Base-by-base conservation (phyloP, 176 grass and related monocot genomes). In the Luzula sylvatica region DNA sequence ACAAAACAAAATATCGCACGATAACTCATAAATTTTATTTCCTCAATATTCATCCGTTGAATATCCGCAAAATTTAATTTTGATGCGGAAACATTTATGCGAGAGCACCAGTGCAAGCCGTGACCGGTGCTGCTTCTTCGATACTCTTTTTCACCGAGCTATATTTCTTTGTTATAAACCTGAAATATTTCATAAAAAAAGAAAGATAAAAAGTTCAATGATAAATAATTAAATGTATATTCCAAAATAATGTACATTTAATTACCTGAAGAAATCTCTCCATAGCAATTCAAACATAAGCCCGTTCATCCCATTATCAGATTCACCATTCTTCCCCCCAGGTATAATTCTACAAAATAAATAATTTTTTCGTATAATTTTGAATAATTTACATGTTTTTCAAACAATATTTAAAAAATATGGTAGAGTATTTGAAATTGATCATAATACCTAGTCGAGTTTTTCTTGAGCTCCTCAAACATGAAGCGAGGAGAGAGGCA, bases 221-320 rank as follows among this genome's bases (percentile, higher is more conserved):
- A 27, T 52, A 21, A 50, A 41, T n/a, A 68, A 35, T 38, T 27
- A 57, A 8, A 45, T 20, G 23, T n/a, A 8, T 42, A 20, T 3
- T 12, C 8, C 20, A 22, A 38, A 56, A 46, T 38, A 35, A 42
- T 22, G 24, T 21, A 58, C 23, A 1, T 24, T 21, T 30, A 50
- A 1, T 11, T 77, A 96, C 92, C 92, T 89, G 85, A 96, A 96
- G 67, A 96, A 96, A 80, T 96, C 92, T 82, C 92, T 79, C 92
- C 84, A 82, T 64, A 90, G 46, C 61, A 96, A 79, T 75, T 96
- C 92, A 61, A 86, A 90, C 74, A 88, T 86, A 58, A 96, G 68
- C 92, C 92, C 89, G 63, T 96, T 86, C 79, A 80, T 86, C 20
- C 84, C 92, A 77, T 56, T 59, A 83, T 83, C 85, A 6, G 71